Evolutionary conservation across 306 rosid species (phyloP).

Genomic region (Dicorynia guianensis): DNA sequence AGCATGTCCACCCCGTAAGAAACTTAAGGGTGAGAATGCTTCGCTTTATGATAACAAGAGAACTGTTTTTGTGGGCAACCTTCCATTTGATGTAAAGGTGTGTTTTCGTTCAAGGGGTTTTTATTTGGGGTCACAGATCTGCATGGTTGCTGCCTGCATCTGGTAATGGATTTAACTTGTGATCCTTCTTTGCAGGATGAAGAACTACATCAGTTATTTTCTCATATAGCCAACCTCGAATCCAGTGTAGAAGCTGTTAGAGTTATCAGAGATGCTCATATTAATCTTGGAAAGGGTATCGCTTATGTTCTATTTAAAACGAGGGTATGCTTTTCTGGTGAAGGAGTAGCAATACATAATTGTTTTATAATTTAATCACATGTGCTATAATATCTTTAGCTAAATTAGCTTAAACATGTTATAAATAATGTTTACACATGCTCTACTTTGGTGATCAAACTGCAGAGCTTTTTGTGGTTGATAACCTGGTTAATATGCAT

Average conservation of each 20-base stretch:
- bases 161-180: slow-evolving; percentile 14
- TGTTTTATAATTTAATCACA: not conserved
- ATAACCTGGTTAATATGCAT: not conserved
- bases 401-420: slow-evolving; percentile 10
- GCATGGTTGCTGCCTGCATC: slow-evolving; percentile 4
- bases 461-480: slow-evolving; percentile 20
- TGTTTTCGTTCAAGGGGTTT: slow-evolving; percentile 31
- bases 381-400: slow-evolving; percentile 6
- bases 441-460: slow-evolving; percentile 5
- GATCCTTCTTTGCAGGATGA: slow-evolving; percentile 74
- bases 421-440: slow-evolving; percentile 3
- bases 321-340: slow-evolving; percentile 56
- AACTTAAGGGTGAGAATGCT: slow-evolving; percentile 70
- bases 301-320: slow-evolving; percentile 86
- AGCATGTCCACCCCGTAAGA: slow-evolving; percentile 99
- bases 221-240: slow-evolving; percentile 59
- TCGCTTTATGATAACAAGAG: slow-evolving; percentile 76
- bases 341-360: not conserved
- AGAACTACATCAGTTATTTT: slow-evolving; percentile 85
- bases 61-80: slow-evolving; percentile 96
- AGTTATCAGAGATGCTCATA: slow-evolving; percentile 83
- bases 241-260: slow-evolving; percentile 83
- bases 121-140: not conserved
- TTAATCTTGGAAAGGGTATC: slow-evolving; percentile 88
- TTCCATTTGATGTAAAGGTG: slow-evolving; percentile 95